A percentile compares a stretch with the other conserved stretches of the same genome.
Conservation (phyloP, 306 rosid species). For the Medicago arabica region DNA sequence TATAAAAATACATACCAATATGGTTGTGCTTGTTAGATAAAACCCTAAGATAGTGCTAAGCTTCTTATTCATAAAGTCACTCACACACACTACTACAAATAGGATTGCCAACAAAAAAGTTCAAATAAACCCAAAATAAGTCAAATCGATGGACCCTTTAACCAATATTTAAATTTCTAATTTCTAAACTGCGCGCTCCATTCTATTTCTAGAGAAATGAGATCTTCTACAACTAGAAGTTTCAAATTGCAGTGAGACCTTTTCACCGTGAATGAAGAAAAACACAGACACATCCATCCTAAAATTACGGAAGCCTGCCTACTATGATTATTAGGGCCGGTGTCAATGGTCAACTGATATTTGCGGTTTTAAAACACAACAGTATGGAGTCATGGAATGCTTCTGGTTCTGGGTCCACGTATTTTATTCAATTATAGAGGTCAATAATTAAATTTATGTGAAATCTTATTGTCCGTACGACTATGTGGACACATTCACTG, state of each 20-base stretch:
- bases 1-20: no score
- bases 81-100: no score
- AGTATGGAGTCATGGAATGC: background rate
- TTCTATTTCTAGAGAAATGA: background rate
- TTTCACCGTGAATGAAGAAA: slow-evolving; percentile 3
- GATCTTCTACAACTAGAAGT: background rate
- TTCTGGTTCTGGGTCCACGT: background rate
- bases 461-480: slow-evolving; percentile 4
- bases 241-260: background rate
- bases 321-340: background rate
- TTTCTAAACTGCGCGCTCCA: background rate
- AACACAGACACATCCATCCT: background rate
- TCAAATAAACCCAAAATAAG: no score
- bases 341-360: background rate
- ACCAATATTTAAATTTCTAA: no score
- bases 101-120: no score
- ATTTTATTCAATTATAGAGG: background rate
- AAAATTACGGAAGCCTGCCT: background rate
- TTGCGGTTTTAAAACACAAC: slow-evolving; percentile 7
- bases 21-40: no score
- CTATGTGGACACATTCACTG: slow-evolving; percentile 11
- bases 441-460: background rate
- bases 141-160: no score
- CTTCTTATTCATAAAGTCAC: no score
- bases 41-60: no score